Evolutionary conservation across 2,329 filamentous ascomycete genomes (phyloP).

Genomic region (Huntiella bhutanensis): DNA sequence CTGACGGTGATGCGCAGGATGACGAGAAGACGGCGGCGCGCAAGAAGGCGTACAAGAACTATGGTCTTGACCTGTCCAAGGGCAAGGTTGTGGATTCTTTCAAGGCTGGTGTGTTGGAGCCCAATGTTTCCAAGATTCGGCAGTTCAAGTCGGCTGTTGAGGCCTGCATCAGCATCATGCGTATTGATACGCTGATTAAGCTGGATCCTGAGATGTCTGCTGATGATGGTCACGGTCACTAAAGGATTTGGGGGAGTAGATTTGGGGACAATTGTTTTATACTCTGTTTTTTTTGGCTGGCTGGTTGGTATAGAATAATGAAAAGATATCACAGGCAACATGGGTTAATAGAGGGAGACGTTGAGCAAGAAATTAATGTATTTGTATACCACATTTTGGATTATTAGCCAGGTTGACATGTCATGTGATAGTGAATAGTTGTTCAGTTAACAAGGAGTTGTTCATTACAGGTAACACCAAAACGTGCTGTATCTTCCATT

Average conservation of each 20-base stretch:
- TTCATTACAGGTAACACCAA: too few species aligned
- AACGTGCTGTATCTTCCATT: too few species aligned
- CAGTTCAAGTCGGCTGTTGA: slow-evolving; percentile 98
- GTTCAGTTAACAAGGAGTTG: too few species aligned
- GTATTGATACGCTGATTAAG: slow-evolving; percentile 97
- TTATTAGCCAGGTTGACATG: too few species aligned
- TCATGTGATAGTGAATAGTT: too few species aligned
- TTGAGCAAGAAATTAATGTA: too few species aligned
- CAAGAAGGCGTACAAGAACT: slow-evolving; percentile 98
- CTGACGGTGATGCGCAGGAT: slow-evolving; percentile 66
- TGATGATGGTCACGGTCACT: slow-evolving; percentile 79
- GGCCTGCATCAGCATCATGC: slow-evolving; percentile 97
- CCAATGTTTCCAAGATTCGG: slow-evolving; percentile 93
- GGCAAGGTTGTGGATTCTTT: slow-evolving; percentile 85
- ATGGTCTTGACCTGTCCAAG: slow-evolving; percentile 75
- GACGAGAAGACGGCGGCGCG: slow-evolving; percentile 78
- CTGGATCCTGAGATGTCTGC: slow-evolving; percentile 68
- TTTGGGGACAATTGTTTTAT: too few species aligned
- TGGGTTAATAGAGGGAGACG: too few species aligned
- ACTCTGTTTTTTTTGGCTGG: neutral
- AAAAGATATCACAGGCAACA: neutral
- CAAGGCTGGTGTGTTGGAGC: slow-evolving; percentile 89
- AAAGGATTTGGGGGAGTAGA: slow-evolving; percentile 16
- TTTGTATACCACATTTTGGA: too few species aligned
- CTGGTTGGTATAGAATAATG: neutral